Base-by-base conservation (phyloP, 176 grass and related monocot genomes). In the Raddia distichophylla region DNA sequence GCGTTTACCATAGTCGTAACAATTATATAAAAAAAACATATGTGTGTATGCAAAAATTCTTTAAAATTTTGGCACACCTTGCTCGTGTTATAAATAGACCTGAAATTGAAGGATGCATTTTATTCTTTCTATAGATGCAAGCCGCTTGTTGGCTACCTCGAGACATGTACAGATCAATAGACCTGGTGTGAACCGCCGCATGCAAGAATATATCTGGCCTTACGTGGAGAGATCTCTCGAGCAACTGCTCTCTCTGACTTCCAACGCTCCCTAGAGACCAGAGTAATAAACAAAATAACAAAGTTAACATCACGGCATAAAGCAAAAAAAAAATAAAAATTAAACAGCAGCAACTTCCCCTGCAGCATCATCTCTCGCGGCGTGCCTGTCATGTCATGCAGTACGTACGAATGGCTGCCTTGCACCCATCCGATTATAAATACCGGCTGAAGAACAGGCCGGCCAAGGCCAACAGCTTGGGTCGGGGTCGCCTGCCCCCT, bases 191-290 rank as follows among this genome's bases (percentile, higher is more conserved):
- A 89, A 82, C 42, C 6, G 60, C 60, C 16, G 72, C 72, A 60
- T 86, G 65, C 65, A 9, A 17, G 51, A 78, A 85, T 85, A 85
- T 71, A 82, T 85, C 82, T n/a, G 5, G 5, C 12, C 82, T 81
- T 72, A 77, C 87, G 77, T 77, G 8, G 42, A 7, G 32, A 73
- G 10, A 71, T 81, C 65, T 82, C 56, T 13, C 1, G 4, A 20
- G 2, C 58, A 85, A 80, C 82, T 85, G 45, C 87, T 47, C 71
- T 59, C 72, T 19, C 72, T 89, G 87, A 86, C 87, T 82, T 81
- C 9, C 46, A n/a, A 20, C 18, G 51, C 12, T n/a, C 65, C 59
- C 18, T 40, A 53, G n/a, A 72, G 65, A 11, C 18, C 2, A 60
- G n/a, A 72, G 65, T 15, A 74, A 37, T 74, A 57, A 19, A 80